phyloP scores from a whole-genome alignment of 805 yeast genomes.

The Schwanniomyces occidentalis region DNA sequence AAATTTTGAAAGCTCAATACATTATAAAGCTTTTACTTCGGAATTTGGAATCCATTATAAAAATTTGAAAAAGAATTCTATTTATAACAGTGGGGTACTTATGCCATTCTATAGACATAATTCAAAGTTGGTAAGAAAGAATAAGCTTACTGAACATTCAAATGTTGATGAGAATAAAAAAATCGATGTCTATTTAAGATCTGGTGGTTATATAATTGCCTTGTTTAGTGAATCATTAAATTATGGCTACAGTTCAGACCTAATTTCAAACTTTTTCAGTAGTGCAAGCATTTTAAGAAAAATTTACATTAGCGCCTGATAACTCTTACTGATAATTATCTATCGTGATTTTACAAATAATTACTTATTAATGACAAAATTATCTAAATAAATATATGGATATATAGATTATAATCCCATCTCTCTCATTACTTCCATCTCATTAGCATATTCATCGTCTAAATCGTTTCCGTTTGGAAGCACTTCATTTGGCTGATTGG shows the following conservation, averaged over 20 bases:
- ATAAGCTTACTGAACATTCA: slow-evolving; percentile 8
- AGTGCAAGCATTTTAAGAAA: slow-evolving; percentile 50
- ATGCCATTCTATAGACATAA: slow-evolving; percentile 52
- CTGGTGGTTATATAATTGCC: slow-evolving; percentile 55
- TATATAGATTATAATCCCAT: slow-evolving; percentile 24
- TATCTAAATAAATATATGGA: slow-evolving; percentile 1
- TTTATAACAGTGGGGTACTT: slow-evolving; percentile 49
- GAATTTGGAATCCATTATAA: slow-evolving; percentile 53
- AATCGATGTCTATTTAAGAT: slow-evolving; percentile 46
- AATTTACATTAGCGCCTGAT: slow-evolving; percentile 34
- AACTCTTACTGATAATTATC: no score
- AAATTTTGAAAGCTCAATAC: slow-evolving; percentile 37
- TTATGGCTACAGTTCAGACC: slow-evolving; percentile 28
- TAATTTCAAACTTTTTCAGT: slow-evolving; percentile 47
- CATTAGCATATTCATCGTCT: slow-evolving; percentile 22
- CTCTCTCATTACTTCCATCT: slow-evolving; percentile 39
- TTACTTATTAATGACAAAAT: no score
- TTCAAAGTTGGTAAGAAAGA: slow-evolving; percentile 45
- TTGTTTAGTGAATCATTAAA: slow-evolving; percentile 36
- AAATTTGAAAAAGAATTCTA: slow-evolving; percentile 25
- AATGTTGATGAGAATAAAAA: slow-evolving; percentile 10
- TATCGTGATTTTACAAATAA: no score
- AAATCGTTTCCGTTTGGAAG: slow-evolving; percentile 14
- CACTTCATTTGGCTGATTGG: neutral
- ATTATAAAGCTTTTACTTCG: slow-evolving; percentile 47